Base-by-base conservation (phyloP, 2,329 filamentous ascomycete genomes). In the Rhynchosporium agropyri region DNA sequence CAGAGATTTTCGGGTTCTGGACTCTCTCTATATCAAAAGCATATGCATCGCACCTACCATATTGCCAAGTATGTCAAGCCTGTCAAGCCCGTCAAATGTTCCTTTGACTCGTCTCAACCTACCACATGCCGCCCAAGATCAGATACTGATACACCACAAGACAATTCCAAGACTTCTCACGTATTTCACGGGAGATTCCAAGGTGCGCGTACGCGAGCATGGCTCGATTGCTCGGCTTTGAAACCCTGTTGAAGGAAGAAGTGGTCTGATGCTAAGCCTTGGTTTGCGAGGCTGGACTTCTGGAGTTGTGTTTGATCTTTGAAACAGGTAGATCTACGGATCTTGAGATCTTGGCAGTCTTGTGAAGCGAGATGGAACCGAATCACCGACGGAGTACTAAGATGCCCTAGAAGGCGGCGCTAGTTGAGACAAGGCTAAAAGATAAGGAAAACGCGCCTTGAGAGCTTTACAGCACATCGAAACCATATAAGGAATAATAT, bases 271-370 rank as follows among this genome's bases (percentile, higher is more conserved):
- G n/a, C 28, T n/a, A n/a, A 28, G 33, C 50, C 40, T 54, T 10
- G 20, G 50, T 40, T 54, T 33, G 28, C 4, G 50, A 40, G 33
- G 50, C 50, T 10, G 26, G 50, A 42, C 50, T 20, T 20, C 12
- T 40, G 33, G 33, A 5, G 33, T 36, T 54, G 48, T 38, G 49
- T 53, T 53, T 15, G 49, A 15, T 29, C 8, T 8, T 31, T 54
- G 50, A 54, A 54, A 54, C 50, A 40, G 50, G 50, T 28, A 33
- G 50, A 54, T 54, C 50, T 42, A 33, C 50, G 33, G 33, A 6
- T 6, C 33, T 36, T 36, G 33, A 1, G 3, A 10, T 36, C 33
- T 36, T 36, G 33, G 33, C 33, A 6, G 33, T 5, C 33, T 36
- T 36, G 9, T 36, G 33, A 36, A 36, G 33, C 33, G 33, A 36